These are phyloP conservation scores for Cryptococcus amylolentus DNA, from an alignment of 1,284 basidiomycete species.

Conservation along the genomic window DNA sequence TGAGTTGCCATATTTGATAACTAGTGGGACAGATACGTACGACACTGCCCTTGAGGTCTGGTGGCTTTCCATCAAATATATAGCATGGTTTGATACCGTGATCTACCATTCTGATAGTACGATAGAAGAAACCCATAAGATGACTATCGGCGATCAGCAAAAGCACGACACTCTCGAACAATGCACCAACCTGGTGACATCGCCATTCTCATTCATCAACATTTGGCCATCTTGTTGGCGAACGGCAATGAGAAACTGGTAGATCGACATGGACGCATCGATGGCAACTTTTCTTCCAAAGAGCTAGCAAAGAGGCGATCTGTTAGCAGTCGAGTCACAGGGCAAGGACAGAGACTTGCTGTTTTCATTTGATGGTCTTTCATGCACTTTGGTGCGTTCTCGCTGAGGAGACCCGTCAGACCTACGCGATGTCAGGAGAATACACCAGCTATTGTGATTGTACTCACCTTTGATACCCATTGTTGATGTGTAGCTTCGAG, in stretches of 20 bases:
- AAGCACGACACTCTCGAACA: background rate
- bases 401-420: slow-evolving; percentile 79
- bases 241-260: slow-evolving; percentile 95
- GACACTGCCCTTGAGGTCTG: slow-evolving; percentile 93
- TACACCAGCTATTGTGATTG: background rate
- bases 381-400: slow-evolving; percentile 84
- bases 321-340: background rate
- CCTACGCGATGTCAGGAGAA: slow-evolving; percentile 51
- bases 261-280: slow-evolving; percentile 83
- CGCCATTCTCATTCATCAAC: slow-evolving; percentile 92
- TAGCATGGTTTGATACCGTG: slow-evolving; percentile 98
- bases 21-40: slow-evolving; percentile 56
- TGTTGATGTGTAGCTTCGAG: background rate
- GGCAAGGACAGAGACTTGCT: slow-evolving; percentile 19
- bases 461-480: slow-evolving; percentile 46
- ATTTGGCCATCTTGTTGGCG: slow-evolving; percentile 94
- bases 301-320: slow-evolving; percentile 47
- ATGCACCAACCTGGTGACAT: slow-evolving; percentile 71
- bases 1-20: background rate
- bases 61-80: slow-evolving; percentile 98
- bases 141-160: slow-evolving; percentile 57
- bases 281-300: slow-evolving; percentile 98
- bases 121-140: slow-evolving; percentile 97
- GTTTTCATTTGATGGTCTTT: slow-evolving; percentile 94
- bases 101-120: slow-evolving; percentile 97